Evolutionary conservation across 116 monocot species (phyloP).

Genomic region (Papilionanthe hybrid): DNA sequence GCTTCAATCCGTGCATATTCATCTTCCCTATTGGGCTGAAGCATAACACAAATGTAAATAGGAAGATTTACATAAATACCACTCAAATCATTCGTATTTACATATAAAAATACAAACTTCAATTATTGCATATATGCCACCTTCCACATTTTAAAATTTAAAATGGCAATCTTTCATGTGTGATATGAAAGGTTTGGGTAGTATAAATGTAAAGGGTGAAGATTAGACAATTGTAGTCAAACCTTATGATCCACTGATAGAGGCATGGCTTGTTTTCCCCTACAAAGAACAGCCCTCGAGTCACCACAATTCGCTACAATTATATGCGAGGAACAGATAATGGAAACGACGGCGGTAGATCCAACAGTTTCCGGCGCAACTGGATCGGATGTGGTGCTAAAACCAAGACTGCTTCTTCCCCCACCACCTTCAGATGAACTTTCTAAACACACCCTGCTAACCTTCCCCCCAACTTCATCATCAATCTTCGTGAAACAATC

Average conservation of each 20-base stretch:
- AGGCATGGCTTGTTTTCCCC: slow-evolving; percentile 65
- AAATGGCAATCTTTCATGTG: too few relatives aligned
- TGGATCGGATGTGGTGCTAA: slow-evolving; percentile 25
- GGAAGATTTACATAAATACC: too few relatives aligned
- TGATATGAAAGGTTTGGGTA: too few relatives aligned
- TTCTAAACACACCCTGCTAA: slow-evolving; percentile 8
- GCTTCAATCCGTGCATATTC: slow-evolving; percentile 83
- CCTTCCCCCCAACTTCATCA: slow-evolving; percentile 57
- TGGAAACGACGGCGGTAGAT: slow-evolving; percentile 70
- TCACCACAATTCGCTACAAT: slow-evolving; percentile 79
- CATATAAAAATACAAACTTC: too few relatives aligned
- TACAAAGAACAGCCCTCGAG: slow-evolving; percentile 79
- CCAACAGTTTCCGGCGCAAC: slow-evolving; percentile 81
- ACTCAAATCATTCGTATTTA: too few relatives aligned
- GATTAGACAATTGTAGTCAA: neutral
- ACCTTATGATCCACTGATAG: slow-evolving; percentile 87
- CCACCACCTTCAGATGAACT: slow-evolving; percentile 16
- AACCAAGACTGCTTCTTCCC: slow-evolving; percentile 7
- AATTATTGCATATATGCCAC: too few relatives aligned
- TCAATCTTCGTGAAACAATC: slow-evolving; percentile 57
- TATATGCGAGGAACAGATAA: slow-evolving; percentile 74
- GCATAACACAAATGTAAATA: neutral
- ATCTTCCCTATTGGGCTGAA: slow-evolving; percentile 83
- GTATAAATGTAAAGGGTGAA: too few relatives aligned
- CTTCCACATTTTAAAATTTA: too few relatives aligned